A percentile compares a stretch with the other conserved stretches of the same genome.
Evolutionary conservation across 2,329 filamentous ascomycete species (phyloP).

Genomic region (Fusarium lateritium): DNA sequence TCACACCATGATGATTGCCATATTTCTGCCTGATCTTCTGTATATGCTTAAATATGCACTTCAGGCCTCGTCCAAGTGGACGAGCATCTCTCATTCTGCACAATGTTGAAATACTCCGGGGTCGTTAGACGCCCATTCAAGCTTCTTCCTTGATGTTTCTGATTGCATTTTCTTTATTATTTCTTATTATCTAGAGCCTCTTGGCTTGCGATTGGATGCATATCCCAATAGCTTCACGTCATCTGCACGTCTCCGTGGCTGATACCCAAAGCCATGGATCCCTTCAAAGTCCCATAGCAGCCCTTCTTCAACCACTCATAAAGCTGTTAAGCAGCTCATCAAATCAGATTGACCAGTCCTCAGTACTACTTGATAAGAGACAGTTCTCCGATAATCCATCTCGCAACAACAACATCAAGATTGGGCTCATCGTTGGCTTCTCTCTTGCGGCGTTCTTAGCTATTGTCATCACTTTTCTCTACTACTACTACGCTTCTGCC

Average conservation of each 20-base stretch:
- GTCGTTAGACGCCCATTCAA: slow-evolving; percentile 35
- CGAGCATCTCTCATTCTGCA: slow-evolving; percentile 19
- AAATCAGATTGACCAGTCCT: background rate
- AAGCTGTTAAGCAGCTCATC: slow-evolving; percentile 14
- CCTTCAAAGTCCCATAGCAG: background rate
- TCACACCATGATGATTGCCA: slow-evolving; percentile 33
- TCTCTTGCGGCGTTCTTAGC: slow-evolving; percentile 58
- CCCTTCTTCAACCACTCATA: slow-evolving; percentile 18
- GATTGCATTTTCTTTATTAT: slow-evolving; percentile 5
- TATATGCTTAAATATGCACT: slow-evolving; percentile 44
- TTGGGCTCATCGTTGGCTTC: slow-evolving; percentile 61
- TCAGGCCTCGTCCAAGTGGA: slow-evolving; percentile 28
- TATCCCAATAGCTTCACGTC: slow-evolving; percentile 46
- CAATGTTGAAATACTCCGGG: slow-evolving; percentile 23
- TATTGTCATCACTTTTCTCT: slow-evolving; percentile 56
- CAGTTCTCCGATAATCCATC: slow-evolving; percentile 49
- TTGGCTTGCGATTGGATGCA: slow-evolving; percentile 49
- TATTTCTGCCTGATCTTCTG: slow-evolving; percentile 23
- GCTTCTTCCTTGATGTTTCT: slow-evolving; percentile 34
- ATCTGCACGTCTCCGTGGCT: slow-evolving; percentile 29
- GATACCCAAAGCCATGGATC: slow-evolving; percentile 30
- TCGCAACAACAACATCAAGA: slow-evolving; percentile 58
- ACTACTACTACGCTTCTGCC: slow-evolving; percentile 58
- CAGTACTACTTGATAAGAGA: slow-evolving; percentile 27
- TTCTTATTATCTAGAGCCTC: slow-evolving; percentile 5